Conservation (phyloP, 768 basidiomycete genomes). For the Trametes meyenii region DNA sequence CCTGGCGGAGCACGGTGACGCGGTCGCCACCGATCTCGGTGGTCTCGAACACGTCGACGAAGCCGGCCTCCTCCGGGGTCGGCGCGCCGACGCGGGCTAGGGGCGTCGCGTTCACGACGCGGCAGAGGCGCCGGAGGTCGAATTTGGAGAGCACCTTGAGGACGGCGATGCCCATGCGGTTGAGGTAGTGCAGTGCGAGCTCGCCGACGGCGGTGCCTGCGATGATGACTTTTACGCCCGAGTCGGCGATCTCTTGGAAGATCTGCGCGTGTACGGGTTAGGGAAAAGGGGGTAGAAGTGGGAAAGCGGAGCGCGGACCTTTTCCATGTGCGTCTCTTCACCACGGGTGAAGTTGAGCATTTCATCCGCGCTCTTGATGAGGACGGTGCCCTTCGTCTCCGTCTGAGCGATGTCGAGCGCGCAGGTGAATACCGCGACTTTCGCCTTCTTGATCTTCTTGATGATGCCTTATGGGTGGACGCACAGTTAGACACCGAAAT, state of each 20-base stretch:
- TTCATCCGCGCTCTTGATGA: slow-evolving; percentile 93
- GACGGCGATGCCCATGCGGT: slow-evolving; percentile 91
- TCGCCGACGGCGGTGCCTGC: slow-evolving; percentile 94
- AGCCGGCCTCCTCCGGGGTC: slow-evolving; percentile 94
- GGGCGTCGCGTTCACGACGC: slow-evolving; percentile 95
- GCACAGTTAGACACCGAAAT: neutral
- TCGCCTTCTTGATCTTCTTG: slow-evolving; percentile 82
- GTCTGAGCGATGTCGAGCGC: slow-evolving; percentile 94
- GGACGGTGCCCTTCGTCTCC: slow-evolving; percentile 97
- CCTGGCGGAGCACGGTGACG: slow-evolving; percentile 93
- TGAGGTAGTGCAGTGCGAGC: slow-evolving; percentile 95
- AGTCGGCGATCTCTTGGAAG: slow-evolving; percentile 95
- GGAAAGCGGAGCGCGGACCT: slow-evolving; percentile 43
- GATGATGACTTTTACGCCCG: slow-evolving; percentile 92
- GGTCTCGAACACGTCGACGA: slow-evolving; percentile 92
- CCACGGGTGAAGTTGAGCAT: slow-evolving; percentile 96
- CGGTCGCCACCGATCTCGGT: slow-evolving; percentile 97
- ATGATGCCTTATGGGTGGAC: slow-evolving; percentile 57
- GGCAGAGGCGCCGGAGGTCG: slow-evolving; percentile 90
- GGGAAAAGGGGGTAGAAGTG: neutral
- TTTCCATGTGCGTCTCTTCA: slow-evolving; percentile 96
- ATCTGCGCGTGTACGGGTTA: slow-evolving; percentile 67
- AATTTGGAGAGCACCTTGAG: slow-evolving; percentile 98
- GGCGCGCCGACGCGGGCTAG: slow-evolving; percentile 95
- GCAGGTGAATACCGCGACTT: slow-evolving; percentile 95